A percentile compares a stretch with the other conserved stretches of the same genome.
Evolutionary conservation across 2,329 filamentous ascomycete genomes (phyloP).

Genomic region (Alternaria solani): DNA sequence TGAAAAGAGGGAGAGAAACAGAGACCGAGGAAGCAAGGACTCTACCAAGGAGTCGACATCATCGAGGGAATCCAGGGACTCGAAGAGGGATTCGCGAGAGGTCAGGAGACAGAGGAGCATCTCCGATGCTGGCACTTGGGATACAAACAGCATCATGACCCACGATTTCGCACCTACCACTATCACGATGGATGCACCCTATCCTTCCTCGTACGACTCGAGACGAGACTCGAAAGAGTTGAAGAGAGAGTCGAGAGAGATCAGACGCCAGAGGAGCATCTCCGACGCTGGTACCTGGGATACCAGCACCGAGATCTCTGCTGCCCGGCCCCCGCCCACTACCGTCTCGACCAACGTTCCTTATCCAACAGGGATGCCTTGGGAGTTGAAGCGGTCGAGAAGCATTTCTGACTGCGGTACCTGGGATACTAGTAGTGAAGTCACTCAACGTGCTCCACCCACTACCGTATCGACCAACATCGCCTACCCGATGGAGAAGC

Average conservation of each 20-base stretch:
- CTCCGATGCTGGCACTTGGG: constrained; percentile 38
- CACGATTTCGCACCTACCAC: constrained; percentile 23
- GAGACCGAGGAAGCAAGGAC: constrained; percentile 25
- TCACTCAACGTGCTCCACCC: constrained; percentile 12
- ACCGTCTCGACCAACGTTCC: constrained; percentile 19
- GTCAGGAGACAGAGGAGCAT: constrained; percentile 22
- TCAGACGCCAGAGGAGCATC: constrained; percentile 12
- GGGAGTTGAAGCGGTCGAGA: constrained; percentile 9
- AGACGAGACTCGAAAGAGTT: constrained; percentile 19
- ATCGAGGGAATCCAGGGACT: constrained; percentile 14
- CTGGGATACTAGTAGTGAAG: constrained; percentile 17
- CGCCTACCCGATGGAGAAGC: constrained; percentile 1
- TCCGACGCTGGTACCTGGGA: constrained; percentile 20
- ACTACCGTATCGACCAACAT: constrained; percentile 17
- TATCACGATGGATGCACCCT: constrained; percentile 22
- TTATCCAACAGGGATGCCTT: constrained; percentile 6
- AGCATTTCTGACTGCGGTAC: constrained; percentile 14
- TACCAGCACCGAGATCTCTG: constrained; percentile 12
- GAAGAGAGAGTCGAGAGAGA: constrained; percentile 15
- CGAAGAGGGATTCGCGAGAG: constrained; percentile 15
- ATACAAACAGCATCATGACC: constrained; percentile 34
- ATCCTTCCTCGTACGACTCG: constrained; percentile 7
- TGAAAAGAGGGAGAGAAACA: constrained; percentile 30
- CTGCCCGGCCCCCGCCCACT: constrained; percentile 9
- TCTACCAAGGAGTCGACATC: constrained; percentile 26